phyloP scores from a whole-genome alignment of 345 rosid species.

The Populus alba region DNA sequence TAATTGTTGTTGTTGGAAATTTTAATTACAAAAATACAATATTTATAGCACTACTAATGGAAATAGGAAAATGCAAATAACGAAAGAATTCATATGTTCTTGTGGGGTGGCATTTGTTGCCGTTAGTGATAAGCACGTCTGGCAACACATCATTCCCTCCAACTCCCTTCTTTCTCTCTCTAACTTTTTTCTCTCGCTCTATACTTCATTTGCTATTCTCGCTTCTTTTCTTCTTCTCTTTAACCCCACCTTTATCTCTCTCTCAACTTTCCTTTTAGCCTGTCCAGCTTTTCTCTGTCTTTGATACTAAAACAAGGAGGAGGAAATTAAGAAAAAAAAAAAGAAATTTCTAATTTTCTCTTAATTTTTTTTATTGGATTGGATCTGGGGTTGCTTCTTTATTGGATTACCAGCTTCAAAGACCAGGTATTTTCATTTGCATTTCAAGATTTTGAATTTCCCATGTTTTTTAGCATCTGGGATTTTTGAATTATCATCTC shows the following conservation, averaged over 20 bases:
- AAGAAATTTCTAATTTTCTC: slow-evolving; percentile 6
- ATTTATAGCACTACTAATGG: no score
- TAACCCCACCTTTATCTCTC: slow-evolving; percentile 25
- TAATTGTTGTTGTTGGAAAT: no score
- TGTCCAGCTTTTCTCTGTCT: slow-evolving; percentile 17
- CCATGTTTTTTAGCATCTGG: slow-evolving; percentile 15
- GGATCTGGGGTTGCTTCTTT: slow-evolving; percentile 51
- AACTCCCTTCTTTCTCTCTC: slow-evolving; percentile 33
- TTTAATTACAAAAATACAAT: no score
- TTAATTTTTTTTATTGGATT: slow-evolving; percentile 28
- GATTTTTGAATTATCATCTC: slow-evolving; percentile 3
- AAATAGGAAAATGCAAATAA: background rate
- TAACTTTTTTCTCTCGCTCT: slow-evolving; percentile 5
- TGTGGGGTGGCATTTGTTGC: slow-evolving; percentile 47
- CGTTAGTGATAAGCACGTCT: slow-evolving; percentile 98
- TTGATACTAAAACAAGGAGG: slow-evolving; percentile 20
- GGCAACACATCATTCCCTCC: slow-evolving; percentile 86
- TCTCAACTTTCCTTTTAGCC: slow-evolving; percentile 15
- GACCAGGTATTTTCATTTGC: slow-evolving; percentile 26
- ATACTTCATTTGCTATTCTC: background rate
- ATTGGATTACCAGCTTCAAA: slow-evolving; percentile 23
- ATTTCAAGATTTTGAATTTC: background rate
- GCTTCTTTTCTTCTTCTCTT: slow-evolving; percentile 1
- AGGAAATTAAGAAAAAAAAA: background rate
- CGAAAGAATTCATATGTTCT: slow-evolving; percentile 31